Percentiles rank a stretch among this genome's conserved stretches.
phyloP scores from a whole-genome alignment of 495 filamentous ascomycete genomes.

The Chaetomidium leptoderma region DNA sequence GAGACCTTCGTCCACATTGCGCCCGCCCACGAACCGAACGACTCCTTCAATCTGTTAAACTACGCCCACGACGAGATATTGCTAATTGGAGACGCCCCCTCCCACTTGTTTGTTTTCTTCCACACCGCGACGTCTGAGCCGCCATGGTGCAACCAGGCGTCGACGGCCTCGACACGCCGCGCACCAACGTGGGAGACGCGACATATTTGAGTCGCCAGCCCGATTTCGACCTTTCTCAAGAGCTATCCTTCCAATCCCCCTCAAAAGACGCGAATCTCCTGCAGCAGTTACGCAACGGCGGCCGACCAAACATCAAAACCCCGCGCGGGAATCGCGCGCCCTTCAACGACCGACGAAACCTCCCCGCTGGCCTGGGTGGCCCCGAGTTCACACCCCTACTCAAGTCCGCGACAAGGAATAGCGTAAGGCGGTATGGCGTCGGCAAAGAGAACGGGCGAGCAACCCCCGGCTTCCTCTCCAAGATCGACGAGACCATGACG shows the following conservation, averaged over 20 bases:
- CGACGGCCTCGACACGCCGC: constrained; percentile 70
- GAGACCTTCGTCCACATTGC: neutral
- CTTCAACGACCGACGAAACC: constrained; percentile 63
- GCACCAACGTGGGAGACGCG: constrained; percentile 72
- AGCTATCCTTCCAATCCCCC: constrained; percentile 81
- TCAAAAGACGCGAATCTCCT: constrained; percentile 71
- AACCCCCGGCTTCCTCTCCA: constrained; percentile 67
- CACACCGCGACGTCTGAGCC: constrained; percentile 7
- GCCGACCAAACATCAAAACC: constrained; percentile 60
- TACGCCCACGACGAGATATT: neutral
- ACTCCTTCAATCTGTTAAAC: neutral
- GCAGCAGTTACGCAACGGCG: constrained; percentile 60
- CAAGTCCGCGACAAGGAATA: constrained; percentile 82
- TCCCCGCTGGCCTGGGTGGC: constrained; percentile 55
- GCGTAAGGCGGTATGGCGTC: constrained; percentile 53
- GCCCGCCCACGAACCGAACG: neutral
- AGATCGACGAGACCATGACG: constrained; percentile 60
- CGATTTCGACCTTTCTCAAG: constrained; percentile 73
- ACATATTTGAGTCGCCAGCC: constrained; percentile 67
- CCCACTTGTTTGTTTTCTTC: constrained; percentile 1
- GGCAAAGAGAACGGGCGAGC: constrained; percentile 52
- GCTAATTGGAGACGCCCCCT: neutral
- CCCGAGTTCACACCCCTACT: constrained; percentile 91
- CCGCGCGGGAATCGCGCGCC: constrained; percentile 60
- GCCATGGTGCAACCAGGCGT: constrained; percentile 45